phyloP scores from a whole-genome alignment of 1,284 basidiomycete species.

The Neonothopanus nambi region DNA sequence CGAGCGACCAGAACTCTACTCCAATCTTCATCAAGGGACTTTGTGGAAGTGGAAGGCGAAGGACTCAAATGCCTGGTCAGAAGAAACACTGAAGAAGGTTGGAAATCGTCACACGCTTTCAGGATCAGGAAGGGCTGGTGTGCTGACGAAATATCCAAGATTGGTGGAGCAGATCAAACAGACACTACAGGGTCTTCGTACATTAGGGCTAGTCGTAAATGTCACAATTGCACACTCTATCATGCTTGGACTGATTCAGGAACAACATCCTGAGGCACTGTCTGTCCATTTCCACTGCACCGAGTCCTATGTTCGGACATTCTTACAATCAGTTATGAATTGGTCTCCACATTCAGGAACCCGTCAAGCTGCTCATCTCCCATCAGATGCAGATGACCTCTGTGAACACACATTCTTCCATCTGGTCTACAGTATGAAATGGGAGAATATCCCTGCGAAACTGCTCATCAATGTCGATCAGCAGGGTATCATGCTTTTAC shows the following conservation, averaged over 20 bases:
- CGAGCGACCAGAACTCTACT: constrained; percentile 17
- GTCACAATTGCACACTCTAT: constrained; percentile 19
- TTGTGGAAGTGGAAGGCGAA: constrained; percentile 16
- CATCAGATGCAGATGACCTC: constrained; percentile 19
- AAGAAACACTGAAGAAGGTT: constrained; percentile 16
- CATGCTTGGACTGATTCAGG: constrained; percentile 19
- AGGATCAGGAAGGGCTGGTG: constrained; percentile 18
- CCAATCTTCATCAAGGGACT: constrained; percentile 11
- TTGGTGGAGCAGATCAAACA: constrained; percentile 14
- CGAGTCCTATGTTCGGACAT: not conserved
- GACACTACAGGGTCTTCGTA: constrained; percentile 11
- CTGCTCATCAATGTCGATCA: constrained; percentile 26
- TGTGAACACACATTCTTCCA: constrained; percentile 22
- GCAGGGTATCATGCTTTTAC: constrained; percentile 22
- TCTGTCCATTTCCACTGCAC: not conserved
- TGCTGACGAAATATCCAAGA: constrained; percentile 15
- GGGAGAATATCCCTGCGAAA: constrained; percentile 19
- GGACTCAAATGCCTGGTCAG: constrained; percentile 3
- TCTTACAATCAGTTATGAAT: constrained; percentile 6
- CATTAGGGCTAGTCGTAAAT: constrained; percentile 17
- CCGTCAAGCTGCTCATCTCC: constrained; percentile 22
- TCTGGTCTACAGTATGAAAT: constrained; percentile 21
- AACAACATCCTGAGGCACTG: constrained; percentile 6
- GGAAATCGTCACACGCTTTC: constrained; percentile 13
- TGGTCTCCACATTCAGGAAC: no score